Conservation (phyloP, 805 yeast genomes). For the Saturnispora dispora region DNA sequence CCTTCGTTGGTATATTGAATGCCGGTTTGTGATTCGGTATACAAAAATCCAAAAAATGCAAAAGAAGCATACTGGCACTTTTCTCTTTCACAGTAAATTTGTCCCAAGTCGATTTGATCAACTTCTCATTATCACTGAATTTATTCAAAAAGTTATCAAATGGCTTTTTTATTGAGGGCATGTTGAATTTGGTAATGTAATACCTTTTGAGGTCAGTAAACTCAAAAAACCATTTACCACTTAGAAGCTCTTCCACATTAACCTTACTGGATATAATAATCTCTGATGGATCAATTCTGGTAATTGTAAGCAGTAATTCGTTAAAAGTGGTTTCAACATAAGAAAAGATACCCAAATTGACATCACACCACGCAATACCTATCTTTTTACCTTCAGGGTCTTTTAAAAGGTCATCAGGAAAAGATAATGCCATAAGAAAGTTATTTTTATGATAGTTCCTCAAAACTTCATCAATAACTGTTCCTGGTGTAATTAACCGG, state of each 20-base stretch:
- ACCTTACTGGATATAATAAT: constrained; percentile 48
- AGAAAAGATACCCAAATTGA: constrained; percentile 71
- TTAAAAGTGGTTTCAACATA: constrained; percentile 55
- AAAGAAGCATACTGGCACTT: constrained; percentile 51
- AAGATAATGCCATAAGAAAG: constrained; percentile 54
- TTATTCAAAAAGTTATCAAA: constrained; percentile 30
- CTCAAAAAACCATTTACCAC: constrained; percentile 48
- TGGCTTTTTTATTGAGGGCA: constrained; percentile 33
- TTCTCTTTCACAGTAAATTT: constrained; percentile 39
- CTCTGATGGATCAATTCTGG: constrained; percentile 77
- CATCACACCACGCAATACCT: constrained; percentile 84
- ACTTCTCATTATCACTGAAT: constrained; percentile 30
- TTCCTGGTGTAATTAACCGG: constrained; percentile 86
- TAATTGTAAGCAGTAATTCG: constrained; percentile 58
- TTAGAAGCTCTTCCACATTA: constrained; percentile 30
- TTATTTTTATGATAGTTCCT: constrained; percentile 66
- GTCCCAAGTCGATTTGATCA: constrained; percentile 22
- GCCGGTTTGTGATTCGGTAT: constrained; percentile 59
- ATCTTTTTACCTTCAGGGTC: constrained; percentile 33
- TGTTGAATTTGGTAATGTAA: constrained; percentile 44
- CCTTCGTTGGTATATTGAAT: constrained; percentile 58
- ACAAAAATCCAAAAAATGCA: constrained; percentile 64
- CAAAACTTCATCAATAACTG: constrained; percentile 78
- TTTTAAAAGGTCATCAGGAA: constrained; percentile 42
- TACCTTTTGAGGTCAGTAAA: constrained; percentile 51